Evolutionary conservation across 2,329 filamentous ascomycete genomes (phyloP), one percentile per base, ranked within the genome.

Genomic region (Aspergillus ochraceoroseus): DNA sequence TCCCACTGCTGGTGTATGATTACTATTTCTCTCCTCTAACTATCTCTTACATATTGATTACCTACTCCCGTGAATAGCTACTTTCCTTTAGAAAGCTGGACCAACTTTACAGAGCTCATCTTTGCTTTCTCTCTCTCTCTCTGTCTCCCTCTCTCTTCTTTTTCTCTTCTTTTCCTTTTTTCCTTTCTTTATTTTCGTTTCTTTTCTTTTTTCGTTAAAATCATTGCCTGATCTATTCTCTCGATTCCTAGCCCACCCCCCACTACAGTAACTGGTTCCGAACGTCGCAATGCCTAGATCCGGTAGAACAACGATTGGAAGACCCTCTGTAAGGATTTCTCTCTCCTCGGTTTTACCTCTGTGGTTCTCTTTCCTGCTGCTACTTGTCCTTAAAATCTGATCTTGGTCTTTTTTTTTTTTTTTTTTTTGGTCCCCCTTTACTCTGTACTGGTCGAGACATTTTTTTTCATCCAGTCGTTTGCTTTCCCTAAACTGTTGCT

Each of bases 401-500:
- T 17, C n/a, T 11, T 9, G n/a, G 14, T 11, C 17, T n/a, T 11
- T 40, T 11, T 32, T 29, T 29, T 5, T 9, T 22, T 20, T 12
- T 30, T 12, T 9, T 27, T 15, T 13, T 22, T n/a, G 13, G 11
- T 14, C 29, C 23, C 14, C 25, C 5, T 38, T 32, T 38, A 17
- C 9, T 5, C 20, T 22, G 20, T 9, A 22, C 5, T 18, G 31
- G 9, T 29, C 26, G 13, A 20, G 26, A 32, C 14, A 14, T 20
- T 34, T 34, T 28, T 18, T 22, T 23, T 14, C 14, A 25, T 12
- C 6, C 13, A 38, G 40, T 34, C 34, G n/a, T n/a, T n/a, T n/a
- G n/a, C n/a, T n/a, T n/a, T n/a, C n/a, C n/a, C 49, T 38, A 27
- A 49, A 51, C 38, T 40, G 41, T 44, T 46, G 39, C 54, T 60